Evolutionary conservation across 1,139 yeast genomes (phyloP).

Genomic region (Pichia sp.): DNA sequence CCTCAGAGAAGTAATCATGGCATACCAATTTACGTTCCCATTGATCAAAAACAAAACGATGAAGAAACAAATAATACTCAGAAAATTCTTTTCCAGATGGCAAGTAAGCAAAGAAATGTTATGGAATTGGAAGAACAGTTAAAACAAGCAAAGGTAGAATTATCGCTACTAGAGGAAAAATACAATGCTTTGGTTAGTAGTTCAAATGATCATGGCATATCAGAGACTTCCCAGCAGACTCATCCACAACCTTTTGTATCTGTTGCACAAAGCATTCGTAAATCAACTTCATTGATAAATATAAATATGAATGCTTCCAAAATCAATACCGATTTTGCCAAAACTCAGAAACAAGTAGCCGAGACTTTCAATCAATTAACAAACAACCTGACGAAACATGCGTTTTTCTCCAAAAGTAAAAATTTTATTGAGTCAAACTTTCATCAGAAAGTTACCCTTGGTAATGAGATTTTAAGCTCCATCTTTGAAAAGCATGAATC

Average conservation of each 20-base stretch:
- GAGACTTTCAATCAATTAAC: conserved; percentile 20
- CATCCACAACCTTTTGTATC: background rate
- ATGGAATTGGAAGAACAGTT: conserved; percentile 34
- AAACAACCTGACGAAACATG: conserved; percentile 18
- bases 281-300: conserved; percentile 16
- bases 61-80: conserved; percentile 2
- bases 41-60: conserved; percentile 2
- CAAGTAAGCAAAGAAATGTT: conserved; percentile 39
- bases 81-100: conserved; percentile 30
- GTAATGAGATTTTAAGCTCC: conserved; percentile 12
- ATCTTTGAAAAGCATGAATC: conserved; percentile 11
- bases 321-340: conserved; percentile 8
- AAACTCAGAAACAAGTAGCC: conserved; percentile 15
- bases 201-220: background rate
- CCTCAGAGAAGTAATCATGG: background rate
- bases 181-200: conserved; percentile 21
- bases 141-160: conserved; percentile 31
- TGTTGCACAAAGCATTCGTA: conserved; percentile 9
- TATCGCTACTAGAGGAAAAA: conserved; percentile 29
- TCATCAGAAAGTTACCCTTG: conserved; percentile 15
- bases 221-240: background rate
- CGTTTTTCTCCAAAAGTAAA: conserved; percentile 21
- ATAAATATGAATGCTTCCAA: conserved; percentile 4
- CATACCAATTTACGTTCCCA: conserved; percentile 16
- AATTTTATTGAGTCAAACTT: conserved; percentile 21